phyloP scores from a whole-genome alignment of 768 basidiomycete species.

The Boletus rubroflammeus region DNA sequence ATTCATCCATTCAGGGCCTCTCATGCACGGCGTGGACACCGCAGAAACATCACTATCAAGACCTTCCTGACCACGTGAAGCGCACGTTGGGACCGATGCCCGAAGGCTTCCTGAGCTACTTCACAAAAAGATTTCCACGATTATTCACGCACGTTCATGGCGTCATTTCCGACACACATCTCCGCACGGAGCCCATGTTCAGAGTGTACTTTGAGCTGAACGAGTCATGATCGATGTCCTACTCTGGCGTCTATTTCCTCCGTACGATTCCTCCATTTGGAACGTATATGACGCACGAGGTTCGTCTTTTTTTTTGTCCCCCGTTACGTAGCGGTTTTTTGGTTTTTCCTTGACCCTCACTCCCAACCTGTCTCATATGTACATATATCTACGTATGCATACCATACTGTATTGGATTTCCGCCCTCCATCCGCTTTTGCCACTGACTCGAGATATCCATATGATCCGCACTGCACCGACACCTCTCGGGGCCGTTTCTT shows the following conservation, averaged over 20 bases:
- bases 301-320: neutral
- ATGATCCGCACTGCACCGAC: neutral
- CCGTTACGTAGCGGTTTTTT: neutral
- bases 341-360: neutral
- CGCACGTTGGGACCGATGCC: constrained; percentile 88
- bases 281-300: neutral
- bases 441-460: constrained; percentile 2
- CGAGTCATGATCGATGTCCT: constrained; percentile 34
- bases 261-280: neutral
- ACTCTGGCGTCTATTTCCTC: neutral
- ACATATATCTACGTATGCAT: constrained; percentile 11
- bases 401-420: constrained; percentile 8
- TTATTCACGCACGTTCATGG: constrained; percentile 90
- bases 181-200: constrained; percentile 88
- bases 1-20: neutral
- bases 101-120: constrained; percentile 88
- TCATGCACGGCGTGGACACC: constrained; percentile 11
- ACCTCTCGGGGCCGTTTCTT: neutral
- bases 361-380: neutral
- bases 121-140: constrained; percentile 87
- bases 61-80: constrained; percentile 89
- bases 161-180: constrained; percentile 70
- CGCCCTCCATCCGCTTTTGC: neutral
- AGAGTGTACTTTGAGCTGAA: constrained; percentile 79
- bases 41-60: constrained; percentile 98